Base-by-base conservation (phyloP, 345 rosid species). In the Geranium brycei region DNA sequence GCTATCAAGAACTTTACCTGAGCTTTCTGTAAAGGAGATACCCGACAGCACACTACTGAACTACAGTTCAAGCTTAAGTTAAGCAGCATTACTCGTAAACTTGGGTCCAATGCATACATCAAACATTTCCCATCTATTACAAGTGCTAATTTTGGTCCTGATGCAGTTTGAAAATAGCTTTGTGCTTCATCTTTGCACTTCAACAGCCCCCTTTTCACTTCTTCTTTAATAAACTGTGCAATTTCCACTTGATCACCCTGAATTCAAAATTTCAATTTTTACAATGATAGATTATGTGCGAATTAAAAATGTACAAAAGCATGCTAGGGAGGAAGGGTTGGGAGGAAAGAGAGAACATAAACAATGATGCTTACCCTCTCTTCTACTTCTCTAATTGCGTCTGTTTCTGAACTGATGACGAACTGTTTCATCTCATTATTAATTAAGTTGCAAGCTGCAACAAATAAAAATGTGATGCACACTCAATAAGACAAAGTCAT, bases 21-120 rank as follows among this genome's bases (percentile, higher is more conserved):
- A 63, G 99, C 99, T 78, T 93, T 93, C 82, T 93, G 99, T 64
- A 93, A 75, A 47, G 99, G 99, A 73, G 99, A 93, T 72, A 93
- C 99, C 64, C 99, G 91, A 69, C 99, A 93, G 80, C 99, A 93
- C 71, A 91, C 96, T 67, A 93, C 99, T 63, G 99, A 88, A 73
- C 78, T 78, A 70, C 99, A 93, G 73, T 91, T 93, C 84, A 93
- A 76, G 83, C 99, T 88, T 79, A 93, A 75, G 78, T 83, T 91
- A 75, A 93, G 95, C 31, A 93, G 82, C 75, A 74, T 85, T 64
- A 81, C 87, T 17, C 97, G 91, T 69, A 93, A 75, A 69, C 78
- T 83, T 65, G 95, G 95, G 77, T 93, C 99, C 73, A 93, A 73
- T 41, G 97, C 99, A 72, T 91, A 80, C 96, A 87, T 93, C 74